Base-by-base conservation (phyloP, 1,284 basidiomycete genomes). In the Leccinum griseonigrum region DNA sequence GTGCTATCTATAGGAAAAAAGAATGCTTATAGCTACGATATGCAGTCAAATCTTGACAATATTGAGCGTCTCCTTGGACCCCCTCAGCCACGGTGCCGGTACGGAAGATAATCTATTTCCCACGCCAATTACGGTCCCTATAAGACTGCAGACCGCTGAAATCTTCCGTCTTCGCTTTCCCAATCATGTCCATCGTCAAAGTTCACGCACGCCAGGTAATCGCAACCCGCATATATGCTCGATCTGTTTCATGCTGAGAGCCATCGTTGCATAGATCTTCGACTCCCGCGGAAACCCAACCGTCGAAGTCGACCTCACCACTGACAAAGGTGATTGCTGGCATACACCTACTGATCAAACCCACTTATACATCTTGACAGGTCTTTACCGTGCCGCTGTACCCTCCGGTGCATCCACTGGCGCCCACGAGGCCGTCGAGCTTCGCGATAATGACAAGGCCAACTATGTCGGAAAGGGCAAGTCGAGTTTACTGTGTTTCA, bases 351-450 rank as follows among this genome's bases (percentile, higher is more conserved):
- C 61, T 38, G 56, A 60, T 59, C 38, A 18, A 36, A 52, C 50
- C 48, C 4, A 34, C 57, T 66, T 11, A 67, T 60, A 52, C 43
- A 51, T 56, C 59, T 59, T 9, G 28, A 63, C 66, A 97, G 96
- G 97, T 67, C 90, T 89, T 70, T 99, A 91, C 91, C 91, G 94
- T 68, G 94, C 95, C 66, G 87, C 94, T 67, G 97, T 99, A 54
- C 97, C 97, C 61, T 98, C 96, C 62, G 97, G 97, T 77, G 97
- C 97, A 57, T 99, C 97, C 64, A 99, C 97, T 62, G 97, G 97
- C 84, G 83, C 95, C 70, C 95, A 99, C 80, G 97, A 99, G 81
- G 97, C 97, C 67, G 94, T 97, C 68, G 97, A 99, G 83, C 91
- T 99, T 76, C 94, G 97, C 70, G 97, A 99, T 80, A 92, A 91